Evolutionary conservation across 2,329 filamentous ascomycete species (phyloP), one percentile per base, ranked within the genome.

Genomic region (Xylariaceae sp.): DNA sequence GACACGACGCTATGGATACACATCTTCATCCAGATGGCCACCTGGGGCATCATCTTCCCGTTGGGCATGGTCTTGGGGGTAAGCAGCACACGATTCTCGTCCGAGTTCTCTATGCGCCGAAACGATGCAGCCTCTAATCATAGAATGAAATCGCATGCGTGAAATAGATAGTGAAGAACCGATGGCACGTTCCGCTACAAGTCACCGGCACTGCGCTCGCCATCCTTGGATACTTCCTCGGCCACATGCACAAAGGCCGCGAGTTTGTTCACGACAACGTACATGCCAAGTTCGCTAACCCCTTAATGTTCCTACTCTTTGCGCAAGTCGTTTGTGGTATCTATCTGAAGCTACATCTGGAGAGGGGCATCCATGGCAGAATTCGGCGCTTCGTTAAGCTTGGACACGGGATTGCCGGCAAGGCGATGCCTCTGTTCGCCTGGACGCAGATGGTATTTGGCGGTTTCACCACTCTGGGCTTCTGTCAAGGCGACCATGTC

Each of bases 361-460:
- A 94, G 66, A 88, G 85, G 71, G 92, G 92, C 1, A 83, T 96
- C 68, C 83, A 95, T 70, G 92, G 86, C 30, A 86, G 84, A 69
- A 88, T 97, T 59, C 83, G 94, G 57, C 85, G 81, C 60, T 77
- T 86, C 55, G 80, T 93, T 51, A 88, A 93, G 5, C 77, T 86
- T 11, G 81, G 81, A 30, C 94, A 99, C 73, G 88, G 89, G 18
- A 74, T 97, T 58, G 75, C 96, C 45, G 94, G 94, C 65, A 97
- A 96, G 75, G 76, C 85, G 1, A 89, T 99, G 80, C 94, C 94
- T 1, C 76, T 97, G 2, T 80, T 92, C 1, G 84, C 88, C 30
- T 99, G 94, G 94, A 82, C 87, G 4, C 94, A 99, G 78, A 95
- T 99, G 86, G 73, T 99, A 5, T 96, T 99, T 74, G 94, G 94